phyloP scores from a whole-genome alignment of 2,329 filamentous ascomycete species.

The Penicillium griseofulvum region DNA sequence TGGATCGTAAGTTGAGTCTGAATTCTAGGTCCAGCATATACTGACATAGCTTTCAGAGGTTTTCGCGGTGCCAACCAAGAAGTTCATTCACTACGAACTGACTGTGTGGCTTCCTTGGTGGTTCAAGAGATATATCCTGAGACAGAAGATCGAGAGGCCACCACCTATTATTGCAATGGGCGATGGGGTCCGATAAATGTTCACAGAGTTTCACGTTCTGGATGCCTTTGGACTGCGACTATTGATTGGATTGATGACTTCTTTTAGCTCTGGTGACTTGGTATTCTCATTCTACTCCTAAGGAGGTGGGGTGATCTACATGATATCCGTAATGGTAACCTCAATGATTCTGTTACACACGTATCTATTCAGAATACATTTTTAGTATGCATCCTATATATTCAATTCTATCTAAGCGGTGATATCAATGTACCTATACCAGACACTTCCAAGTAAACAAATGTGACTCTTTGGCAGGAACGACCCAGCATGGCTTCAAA shows the following conservation, averaged over 20 bases:
- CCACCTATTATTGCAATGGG: slow-evolving; percentile 24
- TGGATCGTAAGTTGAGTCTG: slow-evolving; percentile 20
- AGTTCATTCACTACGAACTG: slow-evolving; percentile 56
- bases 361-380: neutral
- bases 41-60: slow-evolving; percentile 54
- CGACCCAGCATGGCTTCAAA: neutral
- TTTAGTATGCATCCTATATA: neutral
- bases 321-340: neutral
- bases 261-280: neutral
- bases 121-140: slow-evolving; percentile 56
- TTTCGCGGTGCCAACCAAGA: slow-evolving; percentile 57
- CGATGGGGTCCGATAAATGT: neutral
- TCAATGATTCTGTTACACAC: neutral
- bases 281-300: neutral
- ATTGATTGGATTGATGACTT: neutral
- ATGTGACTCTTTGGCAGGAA: neutral
- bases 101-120: slow-evolving; percentile 59
- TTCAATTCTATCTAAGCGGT: neutral
- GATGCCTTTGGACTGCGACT: neutral
- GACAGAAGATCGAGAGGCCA: slow-evolving; percentile 39
- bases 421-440: neutral
- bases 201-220: neutral
- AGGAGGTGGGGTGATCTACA: neutral
- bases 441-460: neutral
- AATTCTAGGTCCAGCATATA: neutral